Percentiles rank a stretch among this genome's conserved stretches.
phyloP scores from a whole-genome alignment of 257 asterid genomes.

The Solanum piurae region DNA sequence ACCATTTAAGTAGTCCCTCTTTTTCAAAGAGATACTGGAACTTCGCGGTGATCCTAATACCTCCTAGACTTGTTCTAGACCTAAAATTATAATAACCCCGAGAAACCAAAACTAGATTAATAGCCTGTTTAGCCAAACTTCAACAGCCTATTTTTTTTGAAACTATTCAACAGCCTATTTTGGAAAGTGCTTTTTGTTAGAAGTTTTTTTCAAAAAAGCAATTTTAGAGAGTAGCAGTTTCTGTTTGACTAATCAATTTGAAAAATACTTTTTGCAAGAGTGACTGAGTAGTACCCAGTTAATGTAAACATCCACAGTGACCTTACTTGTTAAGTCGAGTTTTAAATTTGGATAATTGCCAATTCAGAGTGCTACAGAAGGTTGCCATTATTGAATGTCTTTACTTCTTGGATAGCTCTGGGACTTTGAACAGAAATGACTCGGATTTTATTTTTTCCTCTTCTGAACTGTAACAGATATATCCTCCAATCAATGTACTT shows the following conservation, averaged over 20 bases:
- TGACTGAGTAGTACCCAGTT: background rate
- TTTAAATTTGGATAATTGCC: background rate
- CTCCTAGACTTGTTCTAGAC: background rate
- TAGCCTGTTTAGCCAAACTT: background rate
- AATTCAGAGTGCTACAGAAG: background rate
- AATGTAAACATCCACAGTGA: background rate
- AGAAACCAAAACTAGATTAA: background rate
- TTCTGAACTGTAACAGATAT: slow-evolving; percentile 2
- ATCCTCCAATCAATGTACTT: slow-evolving; percentile 95
- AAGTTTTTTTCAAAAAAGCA: background rate
- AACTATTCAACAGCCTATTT: background rate
- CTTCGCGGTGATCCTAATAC: background rate
- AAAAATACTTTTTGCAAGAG: background rate
- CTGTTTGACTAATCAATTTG: background rate
- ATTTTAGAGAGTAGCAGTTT: background rate
- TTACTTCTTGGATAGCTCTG: background rate
- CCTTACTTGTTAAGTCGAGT: background rate
- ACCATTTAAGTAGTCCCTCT: background rate
- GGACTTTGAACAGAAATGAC: background rate
- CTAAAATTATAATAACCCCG: background rate
- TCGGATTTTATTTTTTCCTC: background rate
- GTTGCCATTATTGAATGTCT: background rate
- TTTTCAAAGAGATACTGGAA: background rate
- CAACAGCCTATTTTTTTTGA: background rate
- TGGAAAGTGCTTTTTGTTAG: background rate